Conservation (phyloP, 768 basidiomycete genomes). For the Cytidiella melzeri region DNA sequence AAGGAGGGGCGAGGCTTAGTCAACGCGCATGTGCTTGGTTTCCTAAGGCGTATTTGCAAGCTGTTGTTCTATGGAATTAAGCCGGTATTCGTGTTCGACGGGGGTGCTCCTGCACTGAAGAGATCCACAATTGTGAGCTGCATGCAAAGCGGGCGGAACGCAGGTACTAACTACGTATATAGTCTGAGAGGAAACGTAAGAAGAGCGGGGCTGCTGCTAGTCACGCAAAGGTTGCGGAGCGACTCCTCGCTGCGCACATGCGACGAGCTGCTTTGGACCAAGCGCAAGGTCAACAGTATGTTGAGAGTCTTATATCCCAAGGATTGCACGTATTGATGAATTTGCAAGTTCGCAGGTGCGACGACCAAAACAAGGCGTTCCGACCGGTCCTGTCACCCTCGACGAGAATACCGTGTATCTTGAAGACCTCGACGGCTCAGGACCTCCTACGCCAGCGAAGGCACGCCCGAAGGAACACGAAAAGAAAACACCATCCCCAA, state of each 20-base stretch:
- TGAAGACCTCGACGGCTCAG: conserved; percentile 67
- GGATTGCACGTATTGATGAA: background rate
- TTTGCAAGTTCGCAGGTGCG: background rate
- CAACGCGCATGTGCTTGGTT: conserved; percentile 93
- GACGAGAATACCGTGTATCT: conserved; percentile 79
- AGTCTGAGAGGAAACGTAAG: conserved; percentile 87
- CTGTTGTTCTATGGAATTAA: conserved; percentile 96
- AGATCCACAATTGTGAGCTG: conserved; percentile 73
- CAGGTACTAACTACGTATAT: background rate
- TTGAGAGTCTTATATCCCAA: conserved; percentile 4
- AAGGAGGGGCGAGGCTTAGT: conserved; percentile 87
- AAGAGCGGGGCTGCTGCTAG: conserved; percentile 86
- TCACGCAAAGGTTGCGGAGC: conserved; percentile 85
- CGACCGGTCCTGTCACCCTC: conserved; percentile 42
- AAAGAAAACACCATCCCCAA: conserved; percentile 42
- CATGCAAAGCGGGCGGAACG: background rate
- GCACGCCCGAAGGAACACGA: conserved; percentile 17
- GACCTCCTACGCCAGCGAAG: conserved; percentile 46
- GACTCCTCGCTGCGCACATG: conserved; percentile 89
- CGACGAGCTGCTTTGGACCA: conserved; percentile 81
- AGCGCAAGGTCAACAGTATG: conserved; percentile 39
- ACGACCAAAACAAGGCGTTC: conserved; percentile 19
- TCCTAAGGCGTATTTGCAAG: conserved; percentile 86
- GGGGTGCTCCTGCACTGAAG: conserved; percentile 90
- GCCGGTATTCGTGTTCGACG: conserved; percentile 98